Conservation (phyloP, 1,139 yeast species). For the Kazachstania sp. region DNA sequence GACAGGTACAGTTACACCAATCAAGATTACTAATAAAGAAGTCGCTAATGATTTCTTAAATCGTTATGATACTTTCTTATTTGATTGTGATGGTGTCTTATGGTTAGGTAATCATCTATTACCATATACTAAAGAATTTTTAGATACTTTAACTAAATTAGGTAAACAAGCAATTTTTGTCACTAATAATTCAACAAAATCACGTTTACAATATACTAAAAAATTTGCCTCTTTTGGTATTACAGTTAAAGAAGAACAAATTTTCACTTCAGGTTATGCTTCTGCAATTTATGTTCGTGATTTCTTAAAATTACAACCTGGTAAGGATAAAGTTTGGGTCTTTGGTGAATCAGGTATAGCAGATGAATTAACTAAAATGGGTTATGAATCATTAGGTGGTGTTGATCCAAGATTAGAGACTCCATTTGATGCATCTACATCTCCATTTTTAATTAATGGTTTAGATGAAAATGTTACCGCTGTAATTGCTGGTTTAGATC, state of each 20-base stretch:
- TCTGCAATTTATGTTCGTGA: conserved; percentile 78
- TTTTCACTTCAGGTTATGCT: conserved; percentile 88
- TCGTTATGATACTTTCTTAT: conserved; percentile 69
- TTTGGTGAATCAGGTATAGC: conserved; percentile 78
- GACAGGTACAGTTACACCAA: conserved; percentile 26
- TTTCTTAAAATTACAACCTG: conserved; percentile 57
- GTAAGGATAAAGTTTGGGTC: conserved; percentile 72
- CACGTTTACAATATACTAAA: conserved; percentile 63
- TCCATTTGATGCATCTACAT: conserved; percentile 36
- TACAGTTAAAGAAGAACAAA: conserved; percentile 54
- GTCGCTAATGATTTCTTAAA: conserved; percentile 49
- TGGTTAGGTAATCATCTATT: conserved; percentile 76
- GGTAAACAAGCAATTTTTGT: conserved; percentile 76
- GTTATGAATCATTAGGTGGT: conserved; percentile 70
- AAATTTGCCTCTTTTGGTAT: conserved; percentile 76
- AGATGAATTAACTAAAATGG: conserved; percentile 59
- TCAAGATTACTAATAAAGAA: conserved; percentile 39
- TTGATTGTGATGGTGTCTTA: conserved; percentile 91
- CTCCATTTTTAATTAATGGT: conserved; percentile 39
- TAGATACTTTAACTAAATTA: conserved; percentile 42
- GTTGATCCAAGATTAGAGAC: conserved; percentile 41
- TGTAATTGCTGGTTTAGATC: conserved; percentile 81
- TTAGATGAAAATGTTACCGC: conserved; percentile 74
- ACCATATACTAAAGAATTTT: conserved; percentile 63
- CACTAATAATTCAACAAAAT: conserved; percentile 90